These are phyloP conservation scores for Reticulascus tulasneorum DNA, from an alignment of 2,329 filamentous ascomycete species.

Conservation along the genomic window DNA sequence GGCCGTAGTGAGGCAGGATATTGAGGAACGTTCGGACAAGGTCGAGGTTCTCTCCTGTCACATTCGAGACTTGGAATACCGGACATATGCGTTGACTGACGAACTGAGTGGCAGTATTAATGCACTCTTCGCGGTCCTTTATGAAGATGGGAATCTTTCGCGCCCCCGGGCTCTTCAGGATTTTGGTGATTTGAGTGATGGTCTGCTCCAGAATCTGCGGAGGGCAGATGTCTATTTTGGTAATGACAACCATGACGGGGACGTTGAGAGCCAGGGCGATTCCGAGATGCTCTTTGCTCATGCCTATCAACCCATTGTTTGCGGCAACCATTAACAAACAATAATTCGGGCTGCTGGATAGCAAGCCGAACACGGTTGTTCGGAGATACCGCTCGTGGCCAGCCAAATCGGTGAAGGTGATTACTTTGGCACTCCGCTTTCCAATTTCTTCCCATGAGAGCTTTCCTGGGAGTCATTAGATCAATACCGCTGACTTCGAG, in stretches of 20 bases:
- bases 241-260: conserved; percentile 95
- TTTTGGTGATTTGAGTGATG: conserved; percentile 83
- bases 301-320: conserved; percentile 94
- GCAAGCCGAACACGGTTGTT: conserved; percentile 91
- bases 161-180: conserved; percentile 89
- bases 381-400: conserved; percentile 93
- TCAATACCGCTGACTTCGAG: neutral
- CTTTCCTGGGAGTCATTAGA: conserved; percentile 36
- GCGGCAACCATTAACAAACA: conserved; percentile 97
- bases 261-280: conserved; percentile 94
- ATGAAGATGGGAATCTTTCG: conserved; percentile 96
- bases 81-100: conserved; percentile 94
- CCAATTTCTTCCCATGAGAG: conserved; percentile 98
- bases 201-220: conserved; percentile 94
- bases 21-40: conserved; percentile 91
- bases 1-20: conserved; percentile 89
- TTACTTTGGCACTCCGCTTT: conserved; percentile 90
- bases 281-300: conserved; percentile 97
- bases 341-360: conserved; percentile 95
- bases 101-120: conserved; percentile 94
- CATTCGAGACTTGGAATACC: conserved; percentile 96
- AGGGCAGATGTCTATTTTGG: conserved; percentile 97
- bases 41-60: conserved; percentile 87
- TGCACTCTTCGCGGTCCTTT: conserved; percentile 83
- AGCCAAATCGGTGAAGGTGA: conserved; percentile 91